Evolutionary conservation across 2,329 filamentous ascomycete species (phyloP), one percentile per base, ranked within the genome.

Genomic region (Cytospora schulzeri): DNA sequence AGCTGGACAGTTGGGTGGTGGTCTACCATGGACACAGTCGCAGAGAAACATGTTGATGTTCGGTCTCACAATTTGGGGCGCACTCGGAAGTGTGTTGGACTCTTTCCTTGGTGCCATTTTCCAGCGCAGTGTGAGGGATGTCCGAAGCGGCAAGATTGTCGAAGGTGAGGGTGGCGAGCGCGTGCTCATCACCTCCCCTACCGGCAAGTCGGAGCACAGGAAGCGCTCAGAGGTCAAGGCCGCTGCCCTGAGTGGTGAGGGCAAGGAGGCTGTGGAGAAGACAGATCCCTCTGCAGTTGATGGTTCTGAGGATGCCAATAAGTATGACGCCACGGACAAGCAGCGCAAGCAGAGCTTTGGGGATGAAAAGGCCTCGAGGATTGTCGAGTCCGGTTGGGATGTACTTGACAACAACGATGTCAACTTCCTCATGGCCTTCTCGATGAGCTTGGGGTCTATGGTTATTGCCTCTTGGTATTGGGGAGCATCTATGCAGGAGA

Each of bases 321-420:
- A 79, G 68, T 85, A 85, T 71, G 80, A 85, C 67, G 71, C 78
- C 9, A 77, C 76, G 62, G 78, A 82, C 69, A 83, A 81, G 74
- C 77, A 83, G 63, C 79, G 83, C 52, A 78, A 76, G 71, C 70
- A 82, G 8, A 86, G 80, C 71, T 83, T 85, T 79, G 77, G 85
- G 2, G 79, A 83, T 64, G 78, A 82, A 63, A 82, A 81, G 70
- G 85, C 89, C 66, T 88, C 88, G 59, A 80, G 90, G 22, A 79
- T 87, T 6, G 77, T 89, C 8, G 87, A 91, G 76, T 90, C 81
- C 69, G 92, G 74, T 58, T 81, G 78, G 85, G 85, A 97, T 74
- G 75, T 96, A 67, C 80, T 99, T 64, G 93, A 96, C 76, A 99
- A 99, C 76, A 99, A 99, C 76, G 91, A 91, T 62, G 93, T 99